phyloP scores from a whole-genome alignment of 345 rosid genomes.

The Gossypium longicalyx region DNA sequence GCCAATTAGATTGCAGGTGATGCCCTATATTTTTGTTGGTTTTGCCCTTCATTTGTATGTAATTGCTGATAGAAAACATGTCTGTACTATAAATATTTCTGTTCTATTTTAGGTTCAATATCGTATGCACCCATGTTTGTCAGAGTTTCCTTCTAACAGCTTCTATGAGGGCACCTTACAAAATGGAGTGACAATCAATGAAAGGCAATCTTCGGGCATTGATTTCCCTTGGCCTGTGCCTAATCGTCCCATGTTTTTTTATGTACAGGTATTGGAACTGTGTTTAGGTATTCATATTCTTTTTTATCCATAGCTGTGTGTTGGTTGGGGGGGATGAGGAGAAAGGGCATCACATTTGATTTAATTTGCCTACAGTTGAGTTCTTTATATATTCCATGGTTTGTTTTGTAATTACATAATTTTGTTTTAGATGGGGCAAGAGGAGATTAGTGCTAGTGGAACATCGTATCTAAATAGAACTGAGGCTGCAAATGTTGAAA shows the following conservation, averaged over 20 bases:
- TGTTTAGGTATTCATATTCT: not conserved
- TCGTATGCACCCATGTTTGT: slow-evolving; percentile 96
- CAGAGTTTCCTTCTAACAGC: slow-evolving; percentile 97
- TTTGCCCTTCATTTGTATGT: not conserved
- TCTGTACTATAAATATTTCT: slow-evolving; percentile 15
- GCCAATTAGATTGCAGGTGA: slow-evolving; percentile 98
- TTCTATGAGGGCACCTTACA: slow-evolving; percentile 99
- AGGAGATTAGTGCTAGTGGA: slow-evolving; percentile 98
- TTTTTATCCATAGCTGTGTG: not conserved
- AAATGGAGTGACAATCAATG: slow-evolving; percentile 96
- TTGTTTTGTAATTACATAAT: slow-evolving; percentile 19
- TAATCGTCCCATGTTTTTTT: slow-evolving; percentile 96
- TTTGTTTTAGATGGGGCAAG: slow-evolving; percentile 90
- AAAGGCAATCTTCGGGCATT: slow-evolving; percentile 88
- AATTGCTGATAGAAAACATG: not conserved
- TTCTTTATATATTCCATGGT: slow-evolving; percentile 1
- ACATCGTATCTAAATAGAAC: slow-evolving; percentile 97
- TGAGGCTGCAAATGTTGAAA: slow-evolving; percentile 99
- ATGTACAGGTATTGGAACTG: slow-evolving; percentile 77
- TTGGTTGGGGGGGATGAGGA: not conserved
- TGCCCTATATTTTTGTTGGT: slow-evolving; percentile 11
- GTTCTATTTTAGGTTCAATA: slow-evolving; percentile 73
- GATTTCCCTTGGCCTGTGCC: slow-evolving; percentile 99
- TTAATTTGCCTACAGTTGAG: not conserved
- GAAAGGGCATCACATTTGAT: not conserved